Base-by-base conservation (phyloP, 2,329 filamentous ascomycete genomes). In the Polychaeton citri region DNA sequence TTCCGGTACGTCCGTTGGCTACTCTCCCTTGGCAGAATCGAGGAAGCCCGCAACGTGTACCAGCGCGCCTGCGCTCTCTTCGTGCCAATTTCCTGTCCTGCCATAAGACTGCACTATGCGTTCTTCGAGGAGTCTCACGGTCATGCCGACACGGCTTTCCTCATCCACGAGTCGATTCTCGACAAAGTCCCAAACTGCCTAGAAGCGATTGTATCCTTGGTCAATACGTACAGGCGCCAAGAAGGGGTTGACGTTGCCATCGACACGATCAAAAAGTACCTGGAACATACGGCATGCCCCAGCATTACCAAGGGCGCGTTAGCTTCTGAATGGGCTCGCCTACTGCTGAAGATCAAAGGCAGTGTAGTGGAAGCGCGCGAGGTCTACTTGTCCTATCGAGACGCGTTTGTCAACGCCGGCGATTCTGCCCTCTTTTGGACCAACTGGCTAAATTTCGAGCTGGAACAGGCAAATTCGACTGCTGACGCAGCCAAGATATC, bases 1-100 rank as follows among this genome's bases (percentile, higher is more conserved):
- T 76, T 93, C 51, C 81, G 90, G n/a, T 98, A 94, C 59, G 84
- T 81, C 12, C 72, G 88, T 28, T 98, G 90, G 90, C 93, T 95
- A 82, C 70, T 73, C 40, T 76, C 76, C 0, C 83, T 93, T 53
- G 76, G 70, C 47, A 94, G 92, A 57, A 77, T 86, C 32, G 84
- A 95, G 55, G 87, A 95, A 53, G 79, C 88, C 5, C 80, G 90
- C 38, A 87, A 84, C 58, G 90, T 96, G 44, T 96, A 92, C 54
- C 77, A 88, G 55, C 77, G 86, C 38, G 90, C 88, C 7, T 79
- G 81, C 45, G 86, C 76, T 34, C 62, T 93, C 36, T 95, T 81
- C 54, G 84, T 93, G 1, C 86, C 88, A 3, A 80, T 96, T 50
- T 84, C 85, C 47, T 71, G 81, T 39, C 86, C 88, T 1, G 78